Evolutionary conservation across 2,329 filamentous ascomycete genomes (phyloP).

Genomic region (Pyrenophora teres): DNA sequence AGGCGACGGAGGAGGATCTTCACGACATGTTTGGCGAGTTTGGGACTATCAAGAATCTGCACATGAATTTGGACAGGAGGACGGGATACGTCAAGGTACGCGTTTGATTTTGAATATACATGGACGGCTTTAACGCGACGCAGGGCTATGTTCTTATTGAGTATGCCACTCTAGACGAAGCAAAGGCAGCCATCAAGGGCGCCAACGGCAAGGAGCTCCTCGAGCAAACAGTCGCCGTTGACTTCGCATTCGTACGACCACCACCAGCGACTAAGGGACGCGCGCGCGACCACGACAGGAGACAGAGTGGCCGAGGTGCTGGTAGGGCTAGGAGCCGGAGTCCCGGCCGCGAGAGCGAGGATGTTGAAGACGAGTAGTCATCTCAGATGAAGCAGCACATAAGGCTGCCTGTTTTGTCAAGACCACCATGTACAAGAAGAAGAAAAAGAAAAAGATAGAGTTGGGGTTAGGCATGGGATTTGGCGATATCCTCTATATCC

Average conservation of each 20-base stretch:
- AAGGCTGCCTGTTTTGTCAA: neutral
- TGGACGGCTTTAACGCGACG: slow-evolving; percentile 6
- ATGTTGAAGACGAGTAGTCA: slow-evolving; percentile 33
- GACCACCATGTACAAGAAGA: neutral
- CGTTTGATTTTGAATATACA: neutral
- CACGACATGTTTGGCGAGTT: slow-evolving; percentile 83
- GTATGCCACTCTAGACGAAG: slow-evolving; percentile 78
- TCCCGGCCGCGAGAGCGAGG: slow-evolving; percentile 47
- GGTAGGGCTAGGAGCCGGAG: slow-evolving; percentile 51
- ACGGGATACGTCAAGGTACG: slow-evolving; percentile 84
- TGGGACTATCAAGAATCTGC: slow-evolving; percentile 85
- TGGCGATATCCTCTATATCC: neutral
- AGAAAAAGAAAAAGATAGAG: neutral
- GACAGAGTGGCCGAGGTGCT: slow-evolving; percentile 38
- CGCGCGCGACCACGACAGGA: slow-evolving; percentile 39
- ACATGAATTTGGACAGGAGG: slow-evolving; percentile 79
- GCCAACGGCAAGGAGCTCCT: slow-evolving; percentile 78
- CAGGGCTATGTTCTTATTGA: slow-evolving; percentile 87
- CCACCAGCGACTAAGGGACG: slow-evolving; percentile 62
- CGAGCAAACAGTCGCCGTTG: slow-evolving; percentile 79
- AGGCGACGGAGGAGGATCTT: slow-evolving; percentile 81
- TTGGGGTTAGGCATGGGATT: neutral
- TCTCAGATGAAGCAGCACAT: neutral
- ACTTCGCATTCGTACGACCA: slow-evolving; percentile 84
- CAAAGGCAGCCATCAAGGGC: slow-evolving; percentile 78